Evolutionary conservation across 306 rosid genomes (phyloP), one percentile per base, ranked within the genome.

Genomic region (Styphnolobium japonicum): DNA sequence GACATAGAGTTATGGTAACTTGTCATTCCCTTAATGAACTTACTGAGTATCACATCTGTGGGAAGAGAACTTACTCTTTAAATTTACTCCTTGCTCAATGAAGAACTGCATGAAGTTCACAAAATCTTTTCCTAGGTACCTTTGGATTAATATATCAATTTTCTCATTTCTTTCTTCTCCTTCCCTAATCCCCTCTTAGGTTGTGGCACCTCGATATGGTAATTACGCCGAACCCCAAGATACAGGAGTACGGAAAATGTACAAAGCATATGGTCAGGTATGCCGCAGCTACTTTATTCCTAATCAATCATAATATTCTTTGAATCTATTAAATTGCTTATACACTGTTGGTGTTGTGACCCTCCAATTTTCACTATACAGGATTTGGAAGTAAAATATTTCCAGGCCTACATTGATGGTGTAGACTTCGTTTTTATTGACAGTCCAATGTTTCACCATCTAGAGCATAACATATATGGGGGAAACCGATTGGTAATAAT

Each of bases 1-100:
- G 98, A 71, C 98, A 93, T 16, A 90, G 98, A 76, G 98, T 93
- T 63, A 93, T 93, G 98, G 97, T 92, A 90, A 70, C 33, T 16
- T 78, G 65, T 48, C 49, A 42, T 31, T 80, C 48, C 67, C 34
- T 76, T 15, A 33, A 33, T 46, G 42, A 36, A 76, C 65, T 63
- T 18, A 18, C 65, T 63, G 23, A 18, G 2, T 58, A 7, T 58
- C 49, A 22, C 3, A 12, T 37, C n/a, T 18, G 7, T 16, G 25
- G 65, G 65, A 45, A 34, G 66, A 34, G 5, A 76, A 27, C 31
- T 27, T 18, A 34, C 46, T 45, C 0, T 58, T 37, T 22, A 27
- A 52, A 78, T 62, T 23, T 51, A 4, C 2, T 16, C 57, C 36
- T 18, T 63, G 43, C 67, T 49, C 57, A 37, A 31, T 43, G 18